Conservation (phyloP, 805 yeast genomes). For the Saccharomycopsis schoenii region DNA sequence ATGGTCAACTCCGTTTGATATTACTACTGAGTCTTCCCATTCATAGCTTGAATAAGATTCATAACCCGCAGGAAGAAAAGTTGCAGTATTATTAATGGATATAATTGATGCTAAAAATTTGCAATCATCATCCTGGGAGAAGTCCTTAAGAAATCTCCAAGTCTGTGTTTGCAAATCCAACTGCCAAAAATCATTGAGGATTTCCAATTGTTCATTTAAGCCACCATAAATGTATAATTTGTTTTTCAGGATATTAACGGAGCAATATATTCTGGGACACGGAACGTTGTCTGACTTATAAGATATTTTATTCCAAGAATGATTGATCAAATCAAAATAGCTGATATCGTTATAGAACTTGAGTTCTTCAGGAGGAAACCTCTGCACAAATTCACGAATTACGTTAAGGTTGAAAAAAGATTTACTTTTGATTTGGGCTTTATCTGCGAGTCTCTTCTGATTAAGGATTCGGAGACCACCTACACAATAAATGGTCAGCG, state of each 20-base stretch:
- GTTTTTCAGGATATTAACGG: constrained; percentile 41
- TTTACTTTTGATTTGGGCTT: background rate
- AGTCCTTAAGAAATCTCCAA: constrained; percentile 46
- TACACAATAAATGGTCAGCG: background rate
- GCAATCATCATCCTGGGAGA: constrained; percentile 22
- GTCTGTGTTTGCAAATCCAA: constrained; percentile 40
- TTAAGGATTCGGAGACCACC: background rate
- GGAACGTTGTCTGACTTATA: constrained; percentile 1
- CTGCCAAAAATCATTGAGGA: constrained; percentile 62
- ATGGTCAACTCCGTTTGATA: constrained; percentile 1
- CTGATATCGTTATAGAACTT: constrained; percentile 59
- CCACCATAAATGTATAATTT: constrained; percentile 61
- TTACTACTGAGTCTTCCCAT: constrained; percentile 5
- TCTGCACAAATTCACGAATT: background rate
- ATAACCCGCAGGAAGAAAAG: background rate
- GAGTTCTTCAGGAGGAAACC: constrained; percentile 11
- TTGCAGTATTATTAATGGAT: constrained; percentile 7
- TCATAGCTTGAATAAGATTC: background rate
- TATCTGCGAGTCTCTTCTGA: background rate
- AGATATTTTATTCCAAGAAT: constrained; percentile 37
- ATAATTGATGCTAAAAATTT: constrained; percentile 21
- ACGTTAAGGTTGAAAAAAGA: background rate
- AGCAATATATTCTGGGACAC: constrained; percentile 47
- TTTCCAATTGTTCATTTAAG: constrained; percentile 29
- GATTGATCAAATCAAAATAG: constrained; percentile 45